Evolutionary conservation across 345 rosid genomes (phyloP), one percentile per base, ranked within the genome.

Genomic region (Eucalyptus melliodora): DNA sequence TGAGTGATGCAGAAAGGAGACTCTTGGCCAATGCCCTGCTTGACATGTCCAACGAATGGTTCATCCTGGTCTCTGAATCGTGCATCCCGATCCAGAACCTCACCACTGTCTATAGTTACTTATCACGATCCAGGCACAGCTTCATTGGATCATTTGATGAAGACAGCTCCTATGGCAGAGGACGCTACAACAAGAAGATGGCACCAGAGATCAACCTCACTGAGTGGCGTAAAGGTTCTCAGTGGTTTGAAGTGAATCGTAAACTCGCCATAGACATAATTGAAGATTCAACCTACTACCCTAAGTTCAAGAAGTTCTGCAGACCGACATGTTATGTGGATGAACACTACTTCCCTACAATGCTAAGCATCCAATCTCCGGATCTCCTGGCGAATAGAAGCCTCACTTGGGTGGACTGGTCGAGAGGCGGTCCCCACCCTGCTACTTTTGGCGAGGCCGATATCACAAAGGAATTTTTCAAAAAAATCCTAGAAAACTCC

Each of bases 221-320:
- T 87, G 96, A 97, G 85, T 98, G 99, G 99, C 95, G 98, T 23
- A 97, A 97, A 93, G 99, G 99, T 60, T 94, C 99, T 65, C 99
- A 97, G 87, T 97, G 98, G 99, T 97, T 97, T 88, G 98, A 97
- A 92, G 92, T 96, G 42, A 93, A 94, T 65, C 92, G 99, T 59
- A 90, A 88, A 89, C 96, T 98, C 4, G 99, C 98, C 49, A 13
- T 95, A 16, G 91, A 90, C 59, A 95, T 98, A 56, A 88, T 98
- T 14, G 92, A 92, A 90, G 99, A 98, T 89, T 87, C 90, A 37
- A 91, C 59, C 10, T 98, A 95, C 92, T 95, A 97, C 89, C 98
- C 99, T 11, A 96, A 94, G 90, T 98, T 96, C 93, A 92, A 91
- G 89, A 93, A 94, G 85, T 96, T 95, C 90, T 97, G 99, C 91